Conservation (phyloP, 139 green algal species). For the Chlorella sp. region DNA sequence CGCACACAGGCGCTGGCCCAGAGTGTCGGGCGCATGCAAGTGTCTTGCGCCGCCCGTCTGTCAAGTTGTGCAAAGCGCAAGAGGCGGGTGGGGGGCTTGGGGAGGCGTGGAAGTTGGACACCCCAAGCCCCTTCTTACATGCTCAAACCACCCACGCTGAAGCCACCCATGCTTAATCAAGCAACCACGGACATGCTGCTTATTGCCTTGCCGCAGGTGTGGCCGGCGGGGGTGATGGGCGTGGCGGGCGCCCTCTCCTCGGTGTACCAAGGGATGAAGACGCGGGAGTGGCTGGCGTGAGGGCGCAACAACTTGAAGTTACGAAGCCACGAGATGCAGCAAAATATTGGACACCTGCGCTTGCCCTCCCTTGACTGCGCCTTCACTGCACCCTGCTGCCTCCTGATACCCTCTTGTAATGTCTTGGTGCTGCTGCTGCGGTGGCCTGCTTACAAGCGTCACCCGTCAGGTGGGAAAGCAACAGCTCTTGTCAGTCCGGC, state of each 20-base stretch:
- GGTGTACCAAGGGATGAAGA: slow-evolving; percentile 35
- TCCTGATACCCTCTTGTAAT: neutral
- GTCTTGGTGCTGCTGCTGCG: neutral
- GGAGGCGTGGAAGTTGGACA: too few relatives aligned
- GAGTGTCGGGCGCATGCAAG: neutral
- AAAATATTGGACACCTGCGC: neutral
- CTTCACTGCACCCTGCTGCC: neutral
- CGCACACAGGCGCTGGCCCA: neutral
- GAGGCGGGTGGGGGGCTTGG: too few relatives aligned
- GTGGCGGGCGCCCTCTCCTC: neutral
- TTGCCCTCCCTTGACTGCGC: neutral
- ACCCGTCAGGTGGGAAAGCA: too few relatives aligned
- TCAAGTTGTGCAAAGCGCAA: neutral
- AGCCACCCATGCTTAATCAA: too few relatives aligned
- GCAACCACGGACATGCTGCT: too few relatives aligned
- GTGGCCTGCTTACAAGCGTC: too few relatives aligned
- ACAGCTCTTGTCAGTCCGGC: too few relatives aligned
- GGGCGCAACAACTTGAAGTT: neutral
- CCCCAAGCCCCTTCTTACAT: too few relatives aligned
- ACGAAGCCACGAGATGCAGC: neutral
- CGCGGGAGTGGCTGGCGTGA: slow-evolving; percentile 11
- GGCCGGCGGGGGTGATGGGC: slow-evolving; percentile 34
- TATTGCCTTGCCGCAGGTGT: slow-evolving; percentile 36
- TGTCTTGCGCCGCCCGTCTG: neutral
- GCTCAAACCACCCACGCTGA: too few relatives aligned